Evolutionary conservation across 2,329 filamentous ascomycete species (phyloP), one percentile per base, ranked within the genome.

Genomic region (Penicillium sp.): DNA sequence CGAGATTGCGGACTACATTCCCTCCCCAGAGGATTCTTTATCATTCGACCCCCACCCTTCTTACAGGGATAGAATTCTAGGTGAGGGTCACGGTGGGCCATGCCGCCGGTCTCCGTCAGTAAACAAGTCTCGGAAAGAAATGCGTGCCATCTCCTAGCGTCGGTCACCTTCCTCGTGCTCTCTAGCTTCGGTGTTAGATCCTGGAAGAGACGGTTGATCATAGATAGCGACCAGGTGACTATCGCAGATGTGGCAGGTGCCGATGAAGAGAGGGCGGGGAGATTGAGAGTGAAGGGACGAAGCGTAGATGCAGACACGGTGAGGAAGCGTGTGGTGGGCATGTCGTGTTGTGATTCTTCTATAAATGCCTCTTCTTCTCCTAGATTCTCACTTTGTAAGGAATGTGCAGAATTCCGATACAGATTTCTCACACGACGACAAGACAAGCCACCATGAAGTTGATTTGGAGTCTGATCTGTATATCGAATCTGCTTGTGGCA

Each of bases 391-490:
- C n/a, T 35, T 35, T 5, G 18, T 6, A 35, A 18, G 32, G 18
- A 15, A 35, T 20, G 18, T 15, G 32, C 32, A 18, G n/a, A 8
- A 35, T 20, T 35, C 32, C 18, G 32, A 35, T 20, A 2, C 4
- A 28, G 27, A 24, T 10, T 25, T 32, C 18, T 37, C 28, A 23
- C 10, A 6, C 20, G 31, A 42, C 10, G 15, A 23, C 32, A 18
- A 15, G 9, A 12, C 24, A 23, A 27, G 4, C 5, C 29, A 61
- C 35, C 13, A 63, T 62, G 58, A 59, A 59, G 49, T 43, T 50
- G 23, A 48, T 42, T 42, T 50, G 44, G 42, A 44, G 45, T 29
- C n/a, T 56, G 3, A 27, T 33, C 32, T 35, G 43, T 29, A 40
- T 56, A 6, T 31, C 47, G 6, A 51, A 52, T 20, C 50, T 61